Evolutionary conservation across 2,329 filamentous ascomycete species (phyloP).

Genomic region (Arthrobotrys pseudoclavata): DNA sequence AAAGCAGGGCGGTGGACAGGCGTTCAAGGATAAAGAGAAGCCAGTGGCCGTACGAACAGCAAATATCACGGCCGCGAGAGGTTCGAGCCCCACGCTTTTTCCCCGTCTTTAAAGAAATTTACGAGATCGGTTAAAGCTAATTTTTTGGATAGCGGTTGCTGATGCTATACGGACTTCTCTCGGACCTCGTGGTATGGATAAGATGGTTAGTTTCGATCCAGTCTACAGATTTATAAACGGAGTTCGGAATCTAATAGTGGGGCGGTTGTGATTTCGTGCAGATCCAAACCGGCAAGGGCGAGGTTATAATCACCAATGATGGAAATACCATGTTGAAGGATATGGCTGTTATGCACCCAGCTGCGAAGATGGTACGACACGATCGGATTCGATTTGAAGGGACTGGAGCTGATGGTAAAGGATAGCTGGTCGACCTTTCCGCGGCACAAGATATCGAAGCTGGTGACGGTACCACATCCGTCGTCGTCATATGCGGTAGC

Average conservation of each 20-base stretch:
- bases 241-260: slow-evolving; percentile 54
- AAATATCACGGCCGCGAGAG: slow-evolving; percentile 97
- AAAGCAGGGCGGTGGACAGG: slow-evolving; percentile 47
- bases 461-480: slow-evolving; percentile 96
- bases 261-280: slow-evolving; percentile 62
- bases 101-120: slow-evolving; percentile 7
- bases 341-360: slow-evolving; percentile 99
- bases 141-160: slow-evolving; percentile 78
- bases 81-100: slow-evolving; percentile 69
- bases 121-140: background rate
- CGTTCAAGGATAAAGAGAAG: slow-evolving; percentile 82
- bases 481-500: slow-evolving; percentile 97
- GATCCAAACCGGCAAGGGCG: slow-evolving; percentile 95
- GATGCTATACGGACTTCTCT: slow-evolving; percentile 92
- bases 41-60: slow-evolving; percentile 94
- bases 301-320: slow-evolving; percentile 99
- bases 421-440: slow-evolving; percentile 87
- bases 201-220: slow-evolving; percentile 75
- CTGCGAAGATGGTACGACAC: slow-evolving; percentile 83
- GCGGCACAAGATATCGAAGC: slow-evolving; percentile 98
- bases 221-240: background rate
- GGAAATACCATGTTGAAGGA: slow-evolving; percentile 99
- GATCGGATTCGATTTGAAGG: no score
- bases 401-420: background rate
- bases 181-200: slow-evolving; percentile 97